Percentiles rank a stretch among this genome's conserved stretches.
phyloP scores from a whole-genome alignment of 2,329 filamentous ascomycete species.

The Fusarium algeriense region DNA sequence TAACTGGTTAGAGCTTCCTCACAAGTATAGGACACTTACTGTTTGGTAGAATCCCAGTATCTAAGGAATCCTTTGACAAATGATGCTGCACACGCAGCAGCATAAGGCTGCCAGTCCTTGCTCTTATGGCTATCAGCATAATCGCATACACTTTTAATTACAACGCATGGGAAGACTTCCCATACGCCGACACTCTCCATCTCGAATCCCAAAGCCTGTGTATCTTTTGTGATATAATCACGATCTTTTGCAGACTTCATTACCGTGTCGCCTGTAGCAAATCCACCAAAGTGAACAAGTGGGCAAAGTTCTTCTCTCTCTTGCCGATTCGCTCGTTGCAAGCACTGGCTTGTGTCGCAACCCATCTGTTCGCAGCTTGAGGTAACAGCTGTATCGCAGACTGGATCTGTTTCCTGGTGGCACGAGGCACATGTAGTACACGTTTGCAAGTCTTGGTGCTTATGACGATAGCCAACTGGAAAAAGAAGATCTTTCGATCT shows the following conservation, averaged over 20 bases:
- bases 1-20: background rate
- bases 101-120: constrained; percentile 7
- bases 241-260: constrained; percentile 16
- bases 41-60: background rate
- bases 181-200: constrained; percentile 30
- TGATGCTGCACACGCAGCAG: constrained; percentile 3
- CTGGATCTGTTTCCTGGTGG: background rate
- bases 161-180: constrained; percentile 20
- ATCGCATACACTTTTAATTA: constrained; percentile 32
- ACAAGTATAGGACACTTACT: background rate
- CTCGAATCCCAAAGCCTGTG: constrained; percentile 19
- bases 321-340: background rate
- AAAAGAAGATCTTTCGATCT: background rate
- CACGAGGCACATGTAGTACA: background rate
- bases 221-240: background rate
- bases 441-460: background rate
- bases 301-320: background rate
- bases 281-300: constrained; percentile 4
- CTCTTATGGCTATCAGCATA: constrained; percentile 31
- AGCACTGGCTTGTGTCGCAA: background rate
- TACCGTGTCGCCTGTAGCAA: constrained; percentile 14
- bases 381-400: background rate
- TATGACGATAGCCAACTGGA: background rate
- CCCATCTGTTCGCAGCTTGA: background rate
- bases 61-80: constrained; percentile 1